Base-by-base conservation (phyloP, 371 early-diverging fungal species). In the Rhizopus microsporus region DNA sequence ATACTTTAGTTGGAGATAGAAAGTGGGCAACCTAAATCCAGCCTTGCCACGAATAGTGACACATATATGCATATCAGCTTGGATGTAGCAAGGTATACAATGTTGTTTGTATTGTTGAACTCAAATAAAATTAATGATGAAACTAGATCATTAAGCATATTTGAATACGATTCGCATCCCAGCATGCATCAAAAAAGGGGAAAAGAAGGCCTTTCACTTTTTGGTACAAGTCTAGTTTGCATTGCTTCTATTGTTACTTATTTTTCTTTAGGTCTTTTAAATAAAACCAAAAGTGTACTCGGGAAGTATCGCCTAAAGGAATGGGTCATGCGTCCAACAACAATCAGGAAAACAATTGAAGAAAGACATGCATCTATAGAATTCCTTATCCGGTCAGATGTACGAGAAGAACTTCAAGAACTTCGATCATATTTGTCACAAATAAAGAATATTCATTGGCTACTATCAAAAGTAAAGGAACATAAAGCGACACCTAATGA, bases 161-260 rank as follows among this genome's bases (percentile, higher is more conserved):
- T 92, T 57, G 78, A 82, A 39, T 74, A 77, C 9, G 88, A 88
- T 39, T 51, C 77, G 0, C 90, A 92, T 54, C 88, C 90, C 7
- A 88, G 77, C 51, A 79, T 83, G 67, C 85, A 83, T 63, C 75
- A 65, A 55, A 75, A 75, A 15, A 60, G 66, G 16, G 60, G 71
- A 16, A 88, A 87, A 63, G 91, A 89, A 61, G 84, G 86, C 7
- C 62, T 87, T 0, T 90, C 90, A 0, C 57, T 90, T 3, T 88
- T 82, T 66, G 88, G 89, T 87, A 75, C 10, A 7, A 13, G 29
- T 29, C 1, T 32, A 4, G 10, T 16, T 31, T 15, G 33, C 15
- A 33, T 37, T 5, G 13, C 9, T 7, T 47, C 34, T 17, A 7
- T 23, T 23, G 23, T 10, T 54, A n/a, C 3, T 35, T n/a, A 39